These are phyloP conservation scores for Amanita rubescens DNA, from an alignment of 768 basidiomycete species.

Conservation along the genomic window DNA sequence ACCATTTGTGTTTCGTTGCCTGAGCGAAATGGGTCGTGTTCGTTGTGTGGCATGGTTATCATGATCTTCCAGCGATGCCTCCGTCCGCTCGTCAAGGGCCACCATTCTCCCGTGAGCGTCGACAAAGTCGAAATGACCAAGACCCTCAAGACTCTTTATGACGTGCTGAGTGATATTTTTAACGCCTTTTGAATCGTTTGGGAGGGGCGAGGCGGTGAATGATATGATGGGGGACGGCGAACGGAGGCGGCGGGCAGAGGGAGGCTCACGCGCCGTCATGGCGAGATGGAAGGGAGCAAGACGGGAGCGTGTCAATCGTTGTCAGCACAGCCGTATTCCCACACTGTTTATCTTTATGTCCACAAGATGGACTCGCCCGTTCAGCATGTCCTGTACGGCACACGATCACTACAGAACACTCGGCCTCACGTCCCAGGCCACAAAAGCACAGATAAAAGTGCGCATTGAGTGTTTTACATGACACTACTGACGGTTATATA, in stretches of 20 bases:
- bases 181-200: conserved; percentile 31
- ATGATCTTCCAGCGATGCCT: conserved; percentile 21
- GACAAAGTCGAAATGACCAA: conserved; percentile 33
- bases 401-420: conserved; percentile 33
- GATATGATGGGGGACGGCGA: conserved; percentile 43
- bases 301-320: background rate
- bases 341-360: too few species aligned
- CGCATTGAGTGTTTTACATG: background rate
- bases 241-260: conserved; percentile 18
- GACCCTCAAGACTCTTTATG: conserved; percentile 39
- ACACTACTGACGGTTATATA: background rate
- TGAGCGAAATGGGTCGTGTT: conserved; percentile 15
- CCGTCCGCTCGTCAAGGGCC: conserved; percentile 23
- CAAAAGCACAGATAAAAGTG: conserved; percentile 39
- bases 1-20: conserved; percentile 9
- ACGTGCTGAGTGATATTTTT: conserved; percentile 43
- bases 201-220: conserved; percentile 30
- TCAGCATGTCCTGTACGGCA: conserved; percentile 18
- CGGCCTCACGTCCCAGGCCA: conserved; percentile 29
- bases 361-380: too few species aligned
- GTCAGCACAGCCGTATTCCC: background rate
- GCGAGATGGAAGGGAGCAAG: background rate
- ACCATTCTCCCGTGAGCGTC: conserved; percentile 19
- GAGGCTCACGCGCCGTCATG: conserved; percentile 18
- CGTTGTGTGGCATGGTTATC: conserved; percentile 18